A percentile compares a stretch with the other conserved stretches of the same genome.
Conservation (phyloP, 208 protist species). For the Acanthamoeba sp. region DNA sequence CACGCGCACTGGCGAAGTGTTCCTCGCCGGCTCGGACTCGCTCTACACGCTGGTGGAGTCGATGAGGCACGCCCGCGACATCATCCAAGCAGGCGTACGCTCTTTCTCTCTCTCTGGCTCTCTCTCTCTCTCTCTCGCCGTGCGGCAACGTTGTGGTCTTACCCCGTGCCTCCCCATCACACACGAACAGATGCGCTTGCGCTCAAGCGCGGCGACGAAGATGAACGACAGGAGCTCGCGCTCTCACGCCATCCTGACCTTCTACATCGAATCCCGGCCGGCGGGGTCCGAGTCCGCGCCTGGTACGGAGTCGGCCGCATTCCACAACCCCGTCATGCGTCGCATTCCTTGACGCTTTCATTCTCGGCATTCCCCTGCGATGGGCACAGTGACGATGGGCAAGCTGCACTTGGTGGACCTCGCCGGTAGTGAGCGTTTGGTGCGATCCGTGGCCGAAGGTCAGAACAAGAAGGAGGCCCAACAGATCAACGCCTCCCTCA, state of each 20-base stretch:
- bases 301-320: background rate
- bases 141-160: too few relatives aligned
- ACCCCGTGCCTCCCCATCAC: too few relatives aligned
- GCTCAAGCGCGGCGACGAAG: conserved; percentile 80
- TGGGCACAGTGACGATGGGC: conserved; percentile 38
- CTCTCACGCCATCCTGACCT: conserved; percentile 86
- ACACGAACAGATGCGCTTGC: conserved; percentile 11
- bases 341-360: background rate
- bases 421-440: conserved; percentile 76
- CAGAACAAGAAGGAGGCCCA: conserved; percentile 78
- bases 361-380: background rate
- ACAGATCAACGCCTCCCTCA: conserved; percentile 79
- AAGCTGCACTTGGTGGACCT: conserved; percentile 82
- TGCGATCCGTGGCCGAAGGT: conserved; percentile 17
- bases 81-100: conserved; percentile 41
- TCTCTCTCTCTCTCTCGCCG: background rate
- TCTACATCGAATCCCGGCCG: conserved; percentile 42
- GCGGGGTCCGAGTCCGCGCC: background rate
- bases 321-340: background rate
- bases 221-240: conserved; percentile 87
- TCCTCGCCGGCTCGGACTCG: conserved; percentile 48
- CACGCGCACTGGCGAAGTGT: background rate
- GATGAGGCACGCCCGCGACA: background rate
- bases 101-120: background rate
- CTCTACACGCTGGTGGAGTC: conserved; percentile 58